Conservation (phyloP, 192 early-diverging fungal species). For the Bifiguratus adelaidae region DNA sequence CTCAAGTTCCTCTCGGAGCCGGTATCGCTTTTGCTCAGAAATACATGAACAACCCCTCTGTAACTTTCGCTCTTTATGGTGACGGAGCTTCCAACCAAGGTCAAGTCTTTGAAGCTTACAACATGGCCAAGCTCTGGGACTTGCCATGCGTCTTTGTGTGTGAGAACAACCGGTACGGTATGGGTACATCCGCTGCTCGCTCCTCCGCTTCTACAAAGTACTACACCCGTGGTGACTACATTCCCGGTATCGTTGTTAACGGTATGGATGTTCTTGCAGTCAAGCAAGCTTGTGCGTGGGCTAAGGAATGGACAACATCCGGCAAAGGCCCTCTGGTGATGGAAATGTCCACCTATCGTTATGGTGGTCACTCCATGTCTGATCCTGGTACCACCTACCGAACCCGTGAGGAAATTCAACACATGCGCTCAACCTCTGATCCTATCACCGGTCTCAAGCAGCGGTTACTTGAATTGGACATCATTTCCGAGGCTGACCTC, state of each 20-base stretch:
- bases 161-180: constrained; percentile 99
- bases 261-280: constrained; percentile 95
- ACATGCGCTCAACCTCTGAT: constrained; percentile 92
- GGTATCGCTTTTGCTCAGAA: constrained; percentile 90
- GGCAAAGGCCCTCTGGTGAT: constrained; percentile 89
- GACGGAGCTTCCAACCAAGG: constrained; percentile 98
- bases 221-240: constrained; percentile 94
- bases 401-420: constrained; percentile 96
- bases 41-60: constrained; percentile 66
- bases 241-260: constrained; percentile 85
- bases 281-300: constrained; percentile 70
- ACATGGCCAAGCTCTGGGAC: constrained; percentile 98
- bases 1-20: constrained; percentile 82
- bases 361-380: constrained; percentile 99
- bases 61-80: constrained; percentile 89
- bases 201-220: constrained; percentile 91
- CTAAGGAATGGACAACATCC: constrained; percentile 70
- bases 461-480: constrained; percentile 56
- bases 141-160: constrained; percentile 90
- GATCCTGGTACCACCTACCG: constrained; percentile 99
- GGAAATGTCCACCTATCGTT: constrained; percentile 97
- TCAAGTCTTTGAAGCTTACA: constrained; percentile 97
- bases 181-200: constrained; percentile 88
- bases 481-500: constrained; percentile 75
- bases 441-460: constrained; percentile 90